phyloP scores from a whole-genome alignment of 352 stramenopile species.

The Plasmopara muralis region DNA sequence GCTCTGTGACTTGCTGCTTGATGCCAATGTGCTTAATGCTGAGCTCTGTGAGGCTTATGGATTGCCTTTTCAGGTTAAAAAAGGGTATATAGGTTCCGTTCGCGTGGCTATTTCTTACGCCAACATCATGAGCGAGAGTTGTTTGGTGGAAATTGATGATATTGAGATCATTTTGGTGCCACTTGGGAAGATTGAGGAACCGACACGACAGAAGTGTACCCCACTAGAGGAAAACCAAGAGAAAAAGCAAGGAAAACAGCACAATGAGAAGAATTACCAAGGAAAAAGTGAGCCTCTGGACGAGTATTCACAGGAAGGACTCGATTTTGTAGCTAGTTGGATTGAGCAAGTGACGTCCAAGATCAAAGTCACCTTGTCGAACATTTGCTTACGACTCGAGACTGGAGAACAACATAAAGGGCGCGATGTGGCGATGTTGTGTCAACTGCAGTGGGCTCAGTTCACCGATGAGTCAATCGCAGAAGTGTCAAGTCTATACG shows the following conservation, averaged over 20 bases:
- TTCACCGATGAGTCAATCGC: slow-evolving; percentile 79
- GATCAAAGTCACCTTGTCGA: slow-evolving; percentile 85
- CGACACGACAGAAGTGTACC: slow-evolving; percentile 7
- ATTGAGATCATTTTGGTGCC: slow-evolving; percentile 85
- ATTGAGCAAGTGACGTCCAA: slow-evolving; percentile 88
- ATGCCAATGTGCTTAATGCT: slow-evolving; percentile 71
- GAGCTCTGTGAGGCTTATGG: slow-evolving; percentile 63
- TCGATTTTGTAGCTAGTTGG: slow-evolving; percentile 87
- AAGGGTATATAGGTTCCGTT: slow-evolving; percentile 80
- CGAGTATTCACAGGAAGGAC: slow-evolving; percentile 81
- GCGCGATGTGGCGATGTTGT: slow-evolving; percentile 63
- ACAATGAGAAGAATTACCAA: slow-evolving; percentile 9
- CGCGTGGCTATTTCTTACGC: slow-evolving; percentile 80
- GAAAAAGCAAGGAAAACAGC: slow-evolving; percentile 7
- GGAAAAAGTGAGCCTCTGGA: slow-evolving; percentile 41
- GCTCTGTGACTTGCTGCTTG: slow-evolving; percentile 75
- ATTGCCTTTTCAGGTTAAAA: slow-evolving; percentile 80
- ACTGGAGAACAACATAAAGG: slow-evolving; percentile 52
- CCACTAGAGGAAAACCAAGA: neutral
- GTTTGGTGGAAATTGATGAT: slow-evolving; percentile 81
- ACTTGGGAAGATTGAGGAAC: slow-evolving; percentile 15
- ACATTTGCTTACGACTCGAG: slow-evolving; percentile 76
- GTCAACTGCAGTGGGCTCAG: slow-evolving; percentile 71
- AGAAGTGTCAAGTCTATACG: slow-evolving; percentile 70
- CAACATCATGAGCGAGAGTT: slow-evolving; percentile 86